phyloP scores from a whole-genome alignment of 176 grass and related monocot genomes.

The Oropetium thomaeum region DNA sequence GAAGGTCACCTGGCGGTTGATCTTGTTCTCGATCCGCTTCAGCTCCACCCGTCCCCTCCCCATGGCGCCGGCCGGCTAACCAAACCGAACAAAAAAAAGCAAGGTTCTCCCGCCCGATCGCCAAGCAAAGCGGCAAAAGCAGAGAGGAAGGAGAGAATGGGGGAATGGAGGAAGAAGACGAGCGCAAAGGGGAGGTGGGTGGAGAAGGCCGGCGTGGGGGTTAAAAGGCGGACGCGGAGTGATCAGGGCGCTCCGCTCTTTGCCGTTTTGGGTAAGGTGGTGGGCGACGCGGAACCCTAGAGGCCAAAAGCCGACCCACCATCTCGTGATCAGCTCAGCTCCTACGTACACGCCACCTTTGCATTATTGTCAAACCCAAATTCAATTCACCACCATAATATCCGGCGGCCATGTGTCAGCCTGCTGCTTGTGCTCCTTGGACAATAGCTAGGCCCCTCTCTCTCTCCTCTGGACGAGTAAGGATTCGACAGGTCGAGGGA shows the following conservation, averaged over 20 bases:
- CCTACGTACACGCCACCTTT: slow-evolving; percentile 36
- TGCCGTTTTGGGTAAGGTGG: slow-evolving; percentile 51
- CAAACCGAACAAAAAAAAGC: neutral
- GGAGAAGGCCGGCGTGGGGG: slow-evolving; percentile 1
- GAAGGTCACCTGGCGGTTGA: slow-evolving; percentile 96
- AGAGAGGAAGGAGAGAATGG: neutral
- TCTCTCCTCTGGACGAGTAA: neutral
- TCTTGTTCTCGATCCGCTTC: slow-evolving; percentile 99
- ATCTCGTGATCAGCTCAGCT: slow-evolving; percentile 16
- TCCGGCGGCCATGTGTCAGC: slow-evolving; percentile 34
- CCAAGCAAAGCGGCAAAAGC: neutral
- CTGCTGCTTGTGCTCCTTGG: no score
- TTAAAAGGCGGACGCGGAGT: slow-evolving; percentile 25
- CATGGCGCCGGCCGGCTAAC: slow-evolving; percentile 31
- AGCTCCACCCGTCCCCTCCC: slow-evolving; percentile 90
- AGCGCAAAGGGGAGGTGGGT: neutral
- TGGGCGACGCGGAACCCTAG: slow-evolving; percentile 52
- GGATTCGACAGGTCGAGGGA: slow-evolving; percentile 32
- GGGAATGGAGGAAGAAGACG: neutral
- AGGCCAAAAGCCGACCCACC: neutral
- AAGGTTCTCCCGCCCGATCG: neutral
- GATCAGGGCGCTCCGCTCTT: slow-evolving; percentile 19
- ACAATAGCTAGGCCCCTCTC: neutral
- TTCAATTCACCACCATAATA: slow-evolving; percentile 17
- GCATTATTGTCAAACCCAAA: neutral